Conservation (phyloP, 441 rosid species). For the Gossypium gossypioides region DNA sequence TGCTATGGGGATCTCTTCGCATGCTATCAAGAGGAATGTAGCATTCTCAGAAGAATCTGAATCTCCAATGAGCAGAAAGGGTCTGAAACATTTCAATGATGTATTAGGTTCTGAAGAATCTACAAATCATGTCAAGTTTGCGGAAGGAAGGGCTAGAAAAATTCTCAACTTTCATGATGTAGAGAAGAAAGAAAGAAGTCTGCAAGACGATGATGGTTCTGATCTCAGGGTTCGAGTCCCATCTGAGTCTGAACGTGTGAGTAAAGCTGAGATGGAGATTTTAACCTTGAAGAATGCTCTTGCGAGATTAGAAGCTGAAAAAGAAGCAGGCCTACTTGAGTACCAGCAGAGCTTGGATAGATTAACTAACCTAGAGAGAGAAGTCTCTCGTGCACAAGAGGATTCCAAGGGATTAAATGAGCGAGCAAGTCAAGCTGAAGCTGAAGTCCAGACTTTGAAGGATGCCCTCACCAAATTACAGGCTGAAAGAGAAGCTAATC, state of each 20-base stretch:
- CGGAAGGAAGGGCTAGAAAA: conserved; percentile 52
- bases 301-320: conserved; percentile 76
- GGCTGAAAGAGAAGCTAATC: conserved; percentile 47
- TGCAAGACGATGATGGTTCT: conserved; percentile 16
- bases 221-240: conserved; percentile 35
- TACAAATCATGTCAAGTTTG: conserved; percentile 20
- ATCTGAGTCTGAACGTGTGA: conserved; percentile 55
- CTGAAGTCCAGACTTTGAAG: conserved; percentile 58
- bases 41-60: conserved; percentile 56
- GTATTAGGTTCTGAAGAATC: conserved; percentile 34
- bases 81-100: conserved; percentile 45
- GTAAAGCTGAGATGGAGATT: conserved; percentile 70
- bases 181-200: conserved; percentile 37
- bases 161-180: conserved; percentile 57
- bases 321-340: conserved; percentile 61
- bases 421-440: conserved; percentile 65
- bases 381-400: conserved; percentile 58
- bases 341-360: conserved; percentile 66
- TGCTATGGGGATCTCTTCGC: conserved; percentile 38
- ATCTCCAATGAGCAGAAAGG: conserved; percentile 34
- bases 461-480: conserved; percentile 48
- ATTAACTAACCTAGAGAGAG: conserved; percentile 56
- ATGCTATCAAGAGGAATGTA: conserved; percentile 44
- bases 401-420: conserved; percentile 48
- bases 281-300: conserved; percentile 56